A percentile compares a stretch with the other conserved stretches of the same genome.
phyloP scores from a whole-genome alignment of 345 rosid genomes.

The Hevea brasiliensis region DNA sequence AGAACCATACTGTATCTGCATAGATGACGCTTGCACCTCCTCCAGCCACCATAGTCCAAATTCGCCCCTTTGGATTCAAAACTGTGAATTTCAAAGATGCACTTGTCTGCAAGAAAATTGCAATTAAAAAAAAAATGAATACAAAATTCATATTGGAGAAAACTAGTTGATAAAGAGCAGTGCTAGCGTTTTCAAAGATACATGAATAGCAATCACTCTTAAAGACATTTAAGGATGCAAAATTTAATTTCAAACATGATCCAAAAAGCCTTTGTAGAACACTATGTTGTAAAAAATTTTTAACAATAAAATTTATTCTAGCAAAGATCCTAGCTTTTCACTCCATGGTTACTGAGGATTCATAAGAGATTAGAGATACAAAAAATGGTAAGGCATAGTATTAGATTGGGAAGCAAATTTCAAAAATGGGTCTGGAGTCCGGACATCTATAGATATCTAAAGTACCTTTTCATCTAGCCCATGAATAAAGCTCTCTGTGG shows the following conservation, averaged over 20 bases:
- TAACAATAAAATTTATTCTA: not conserved
- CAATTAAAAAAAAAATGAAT: not conserved
- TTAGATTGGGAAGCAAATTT: slow-evolving; percentile 14
- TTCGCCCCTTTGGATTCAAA: slow-evolving; percentile 87
- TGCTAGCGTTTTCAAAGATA: not conserved
- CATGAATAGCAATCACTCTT: not conserved
- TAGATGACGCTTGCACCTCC: slow-evolving; percentile 99
- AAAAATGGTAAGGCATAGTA: not conserved
- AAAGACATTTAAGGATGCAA: not conserved
- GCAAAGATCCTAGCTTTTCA: not conserved
- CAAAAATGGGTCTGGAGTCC: not conserved
- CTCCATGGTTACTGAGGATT: not conserved
- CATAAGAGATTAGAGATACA: not conserved
- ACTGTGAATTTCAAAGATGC: slow-evolving; percentile 96
- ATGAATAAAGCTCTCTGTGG: slow-evolving; percentile 84
- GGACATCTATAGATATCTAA: slow-evolving; percentile 5
- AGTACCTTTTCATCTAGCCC: slow-evolving; percentile 91
- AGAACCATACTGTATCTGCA: slow-evolving; percentile 71
- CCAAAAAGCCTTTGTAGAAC: not conserved
- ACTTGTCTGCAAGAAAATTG: slow-evolving; percentile 65
- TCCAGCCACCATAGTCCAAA: slow-evolving; percentile 98
- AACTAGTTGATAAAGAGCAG: slow-evolving; percentile 6
- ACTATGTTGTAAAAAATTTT: not conserved
- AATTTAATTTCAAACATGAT: not conserved
- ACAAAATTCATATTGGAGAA: not conserved